These are phyloP conservation scores for Ilyonectria mors-panacis DNA, from an alignment of 2,329 filamentous ascomycete species.

Conservation along the genomic window DNA sequence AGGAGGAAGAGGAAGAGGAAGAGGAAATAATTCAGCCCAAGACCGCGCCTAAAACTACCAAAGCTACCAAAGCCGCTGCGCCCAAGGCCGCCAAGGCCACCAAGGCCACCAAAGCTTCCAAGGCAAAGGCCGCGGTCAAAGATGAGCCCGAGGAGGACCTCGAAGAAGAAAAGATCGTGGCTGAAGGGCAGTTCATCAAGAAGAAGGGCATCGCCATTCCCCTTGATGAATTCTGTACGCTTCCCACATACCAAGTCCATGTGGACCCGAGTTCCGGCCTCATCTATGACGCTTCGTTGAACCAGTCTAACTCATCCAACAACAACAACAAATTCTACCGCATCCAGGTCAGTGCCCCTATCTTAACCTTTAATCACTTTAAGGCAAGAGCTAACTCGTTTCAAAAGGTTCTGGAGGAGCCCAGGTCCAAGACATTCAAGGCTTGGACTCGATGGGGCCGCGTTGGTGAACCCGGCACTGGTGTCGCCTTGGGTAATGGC, in stretches of 20 bases:
- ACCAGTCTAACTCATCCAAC: conserved; percentile 78
- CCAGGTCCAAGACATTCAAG: conserved; percentile 58
- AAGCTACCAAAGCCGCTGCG: conserved; percentile 29
- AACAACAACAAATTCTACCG: conserved; percentile 92
- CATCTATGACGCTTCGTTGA: conserved; percentile 85
- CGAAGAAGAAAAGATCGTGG: conserved; percentile 54
- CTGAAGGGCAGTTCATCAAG: conserved; percentile 63
- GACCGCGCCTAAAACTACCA: conserved; percentile 50
- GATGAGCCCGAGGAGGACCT: conserved; percentile 44
- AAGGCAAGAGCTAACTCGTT: conserved; percentile 21
- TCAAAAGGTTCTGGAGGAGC: conserved; percentile 60
- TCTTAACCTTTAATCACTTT: not conserved
- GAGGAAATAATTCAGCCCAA: conserved; percentile 47
- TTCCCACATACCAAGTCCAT: conserved; percentile 68
- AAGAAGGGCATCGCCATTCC: conserved; percentile 63
- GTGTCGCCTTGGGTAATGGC: conserved; percentile 59
- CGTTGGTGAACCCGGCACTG: conserved; percentile 74
- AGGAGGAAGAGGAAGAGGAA: conserved; percentile 42
- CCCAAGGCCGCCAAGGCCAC: conserved; percentile 33
- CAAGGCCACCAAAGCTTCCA: conserved; percentile 40
- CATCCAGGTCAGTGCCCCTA: conserved; percentile 68
- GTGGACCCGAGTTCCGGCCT: conserved; percentile 72
- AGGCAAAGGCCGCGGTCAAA: conserved; percentile 33
- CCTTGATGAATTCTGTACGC: conserved; percentile 62
- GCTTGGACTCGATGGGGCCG: conserved; percentile 88